Base-by-base conservation (phyloP, 2,329 filamentous ascomycete species). In the Chlorencoelia australis region DNA sequence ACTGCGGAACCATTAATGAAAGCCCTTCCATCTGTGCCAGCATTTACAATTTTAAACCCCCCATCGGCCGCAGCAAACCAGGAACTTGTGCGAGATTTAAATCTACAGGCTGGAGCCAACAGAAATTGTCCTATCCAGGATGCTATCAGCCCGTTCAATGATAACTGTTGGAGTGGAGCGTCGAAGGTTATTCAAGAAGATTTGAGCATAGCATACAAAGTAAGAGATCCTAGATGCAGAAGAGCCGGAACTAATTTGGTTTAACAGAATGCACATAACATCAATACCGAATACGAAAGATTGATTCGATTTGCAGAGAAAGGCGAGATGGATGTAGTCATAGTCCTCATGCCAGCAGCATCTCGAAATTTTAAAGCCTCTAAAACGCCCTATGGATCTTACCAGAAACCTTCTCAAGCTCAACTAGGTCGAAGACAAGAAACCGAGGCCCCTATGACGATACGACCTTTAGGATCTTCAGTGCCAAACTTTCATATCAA, bases 31-130 rank as follows among this genome's bases (percentile, higher is more conserved):
- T 45, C 49, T 13, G 41, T 58, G 17, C 65, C 66, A 8, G 60
- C 68, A 2, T 79, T 79, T 41, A 63, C 60, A 5, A 66, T 69
- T 40, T 52, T 56, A 21, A 66, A 66, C 31, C 59, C 63, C 14
- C 69, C 65, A 17, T 66, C 51, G 7, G 27, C 43, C 21, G 36
- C 34, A 37, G 49, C 43, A 40, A 54, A 40, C 29, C 52, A 40
- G 49, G 58, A 47, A 44, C 48, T 49, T 47, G 52, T 54, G 27
- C 44, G 21, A 41, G 58, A 54, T 48, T 36, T 57, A 15, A 47
- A 51, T 14, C 19, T 40, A 22, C 51, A 55, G 41, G 30, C 41
- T 40, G 41, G 49, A 41, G 36, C 45, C 34, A 28, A 44, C 3
- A 35, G 41, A 13, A 33, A 46, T 10, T 56, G 54, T 32, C 13